Evolutionary conservation across 257 asterid species (phyloP).

Genomic region (Salvia splendens): DNA sequence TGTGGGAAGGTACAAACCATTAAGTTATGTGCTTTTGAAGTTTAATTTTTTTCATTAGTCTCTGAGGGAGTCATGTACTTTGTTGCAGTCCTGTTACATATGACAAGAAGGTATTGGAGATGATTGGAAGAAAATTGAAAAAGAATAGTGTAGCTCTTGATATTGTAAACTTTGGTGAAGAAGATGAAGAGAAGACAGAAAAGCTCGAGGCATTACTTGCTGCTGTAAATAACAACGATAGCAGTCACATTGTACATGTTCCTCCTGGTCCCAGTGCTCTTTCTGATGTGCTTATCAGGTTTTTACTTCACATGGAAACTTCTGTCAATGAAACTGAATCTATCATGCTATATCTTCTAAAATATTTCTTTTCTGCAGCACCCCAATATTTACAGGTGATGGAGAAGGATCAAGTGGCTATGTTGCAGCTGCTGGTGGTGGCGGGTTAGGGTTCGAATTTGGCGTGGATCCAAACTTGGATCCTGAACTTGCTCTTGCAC

Average conservation of each 20-base stretch:
- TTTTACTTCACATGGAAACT: constrained; percentile 9
- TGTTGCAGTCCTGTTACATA: constrained; percentile 78
- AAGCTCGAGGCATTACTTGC: constrained; percentile 90
- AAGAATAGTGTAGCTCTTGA: constrained; percentile 98
- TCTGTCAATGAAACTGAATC: constrained; percentile 12
- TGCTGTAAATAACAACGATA: constrained; percentile 92
- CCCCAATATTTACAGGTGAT: constrained; percentile 94
- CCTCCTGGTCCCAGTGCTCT: constrained; percentile 95
- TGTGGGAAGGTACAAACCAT: constrained; percentile 73
- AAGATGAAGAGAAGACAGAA: constrained; percentile 85
- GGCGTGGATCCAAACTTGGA: constrained; percentile 99
- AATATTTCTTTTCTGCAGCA: constrained; percentile 45
- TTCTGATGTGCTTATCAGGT: constrained; percentile 97
- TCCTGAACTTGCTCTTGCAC: constrained; percentile 99
- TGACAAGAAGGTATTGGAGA: constrained; percentile 87
- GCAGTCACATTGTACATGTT: constrained; percentile 92
- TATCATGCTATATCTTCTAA: background rate
- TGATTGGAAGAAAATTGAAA: constrained; percentile 88
- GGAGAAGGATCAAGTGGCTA: constrained; percentile 96
- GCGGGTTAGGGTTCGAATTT: constrained; percentile 69
- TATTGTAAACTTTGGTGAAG: constrained; percentile 96
- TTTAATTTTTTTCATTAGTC: constrained; percentile 1
- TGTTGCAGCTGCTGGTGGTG: constrained; percentile 87
- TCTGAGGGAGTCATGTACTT: constrained; percentile 5
- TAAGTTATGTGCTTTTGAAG: constrained; percentile 3